Evolutionary conservation across 768 basidiomycete species (phyloP), one percentile per base, ranked within the genome.

Genomic region (Crucibulum laeve): DNA sequence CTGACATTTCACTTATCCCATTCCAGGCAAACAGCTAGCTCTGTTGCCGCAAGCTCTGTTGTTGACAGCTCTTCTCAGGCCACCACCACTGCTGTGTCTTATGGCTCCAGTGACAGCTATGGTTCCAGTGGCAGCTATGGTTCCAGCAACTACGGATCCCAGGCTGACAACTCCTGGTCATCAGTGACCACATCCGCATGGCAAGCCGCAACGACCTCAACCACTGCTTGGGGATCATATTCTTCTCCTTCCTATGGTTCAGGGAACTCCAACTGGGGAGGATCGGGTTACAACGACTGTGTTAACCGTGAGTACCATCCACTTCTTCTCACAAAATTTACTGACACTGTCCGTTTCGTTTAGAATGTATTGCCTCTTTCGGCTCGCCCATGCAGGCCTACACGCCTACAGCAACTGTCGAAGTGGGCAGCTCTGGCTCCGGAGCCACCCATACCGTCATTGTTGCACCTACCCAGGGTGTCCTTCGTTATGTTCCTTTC

Each of bases 381-480:
- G 81, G 79, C 43, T 48, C 18, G 50, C 62, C 8, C 50, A 63
- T 41, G 58, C 64, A 22, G 50, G 14, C 63, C 1, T 68, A 67
- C 53, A 54, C 54, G 26, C 65, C 71, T 3, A 60, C 67, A 38
- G 52, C 62, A 14, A 65, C 62, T 45, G 51, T 46, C 25, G 48
- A 58, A 43, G 52, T 49, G 24, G 67, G 69, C 41, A 61, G 59
- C 53, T 48, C 46, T 21, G 80, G 80, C 30, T 64, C 58, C 36
- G 82, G 83, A 43, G 71, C 67, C 26, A 87, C 84, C 14, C 79
- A 84, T 68, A 87, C 84, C 34, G 77, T 90, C 59, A 77, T 85
- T 51, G 87, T 90, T 41, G 87, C 87, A 14, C 87, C 87, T 19
- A 76, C 76, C 2, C 76, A 86, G 58, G 87, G 87, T 60, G 79